A percentile compares a stretch with the other conserved stretches of the same genome.
These are phyloP conservation scores for Ammopiptanthus mongolicus DNA, from an alignment of 306 rosid species.

Conservation along the genomic window DNA sequence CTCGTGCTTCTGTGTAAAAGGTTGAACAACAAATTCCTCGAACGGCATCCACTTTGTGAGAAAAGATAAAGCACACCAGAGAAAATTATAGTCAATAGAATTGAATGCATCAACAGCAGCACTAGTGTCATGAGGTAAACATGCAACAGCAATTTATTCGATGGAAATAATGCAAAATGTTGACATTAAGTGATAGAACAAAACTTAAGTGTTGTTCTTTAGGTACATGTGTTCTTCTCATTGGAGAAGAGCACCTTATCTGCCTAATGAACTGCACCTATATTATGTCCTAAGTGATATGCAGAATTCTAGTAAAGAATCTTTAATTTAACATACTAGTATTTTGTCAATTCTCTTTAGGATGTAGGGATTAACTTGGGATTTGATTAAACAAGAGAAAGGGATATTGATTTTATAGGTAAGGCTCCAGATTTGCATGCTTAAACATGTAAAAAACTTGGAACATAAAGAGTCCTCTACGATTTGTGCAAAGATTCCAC, in stretches of 20 bases:
- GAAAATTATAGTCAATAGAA: not conserved
- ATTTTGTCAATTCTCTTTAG: not conserved
- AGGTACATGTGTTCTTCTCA: too few species aligned
- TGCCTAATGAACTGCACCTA: too few species aligned
- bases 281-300: too few species aligned
- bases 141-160: not conserved
- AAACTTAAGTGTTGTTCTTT: too few species aligned
- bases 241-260: too few species aligned
- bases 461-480: not conserved
- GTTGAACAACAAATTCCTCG: conserved; percentile 36
- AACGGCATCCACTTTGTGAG: conserved; percentile 42
- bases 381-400: not conserved
- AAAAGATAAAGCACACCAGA: conserved; percentile 13
- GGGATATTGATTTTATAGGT: not conserved
- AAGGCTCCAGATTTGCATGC: not conserved
- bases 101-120: not conserved
- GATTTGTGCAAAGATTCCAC: not conserved
- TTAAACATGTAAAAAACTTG: not conserved
- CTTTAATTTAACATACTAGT: not conserved
- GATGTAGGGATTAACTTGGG: not conserved
- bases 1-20: conserved; percentile 38
- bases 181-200: not conserved
- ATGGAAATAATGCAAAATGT: not conserved
- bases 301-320: not conserved
- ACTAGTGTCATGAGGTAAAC: not conserved